Base-by-base conservation (phyloP, 2,329 filamentous ascomycete genomes). In the Neonectria magnoliae region DNA sequence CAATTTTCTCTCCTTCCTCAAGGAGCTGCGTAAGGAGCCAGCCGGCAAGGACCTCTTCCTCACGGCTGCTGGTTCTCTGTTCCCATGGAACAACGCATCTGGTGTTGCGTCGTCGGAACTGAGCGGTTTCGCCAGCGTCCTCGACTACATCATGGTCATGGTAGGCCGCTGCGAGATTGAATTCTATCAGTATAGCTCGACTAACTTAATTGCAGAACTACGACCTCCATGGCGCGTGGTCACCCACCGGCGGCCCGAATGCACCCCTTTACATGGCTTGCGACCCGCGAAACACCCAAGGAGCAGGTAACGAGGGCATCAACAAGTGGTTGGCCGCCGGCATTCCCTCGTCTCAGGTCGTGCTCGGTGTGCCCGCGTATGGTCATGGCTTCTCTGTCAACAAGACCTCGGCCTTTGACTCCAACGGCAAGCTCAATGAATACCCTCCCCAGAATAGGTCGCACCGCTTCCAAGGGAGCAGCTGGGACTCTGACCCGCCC, bases 121-220 rank as follows among this genome's bases (percentile, higher is more conserved):
- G 1, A 18, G 27, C 0, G 69, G 68, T 9, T 71, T 71, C 44
- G 66, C 65, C 18, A 31, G 58, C 14, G 69, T 72, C 6, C 14
- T 71, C 8, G 60, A 71, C 25, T 71, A 72, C 45, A 47, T 71
- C 27, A 70, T 72, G 65, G 48, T 71, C n/a, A 71, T 71, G 69
- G 69, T 70, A 62, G 2, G 57, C 1, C 3, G 18, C 1, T 0
- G 1, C 8, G 16, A 27, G 16, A 27, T n/a, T 3, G 2, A 10
- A 4, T 0, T 16, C 2, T 25, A 25, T 1, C 25, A 25, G 25
- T 20, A 7, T 0, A 16, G 27, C 51, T 20, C 13, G 4, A 58
- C 27, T 7, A 2, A 2, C 3, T 1, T 0, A 8, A 16, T 6
- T 5, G 22, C 36, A 70, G 68, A 71, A 66, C 58, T 71, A 72